Evolutionary conservation across 805 yeast genomes (phyloP), one percentile per base, ranked within the genome.

Genomic region (Starmerella scarabaei): DNA sequence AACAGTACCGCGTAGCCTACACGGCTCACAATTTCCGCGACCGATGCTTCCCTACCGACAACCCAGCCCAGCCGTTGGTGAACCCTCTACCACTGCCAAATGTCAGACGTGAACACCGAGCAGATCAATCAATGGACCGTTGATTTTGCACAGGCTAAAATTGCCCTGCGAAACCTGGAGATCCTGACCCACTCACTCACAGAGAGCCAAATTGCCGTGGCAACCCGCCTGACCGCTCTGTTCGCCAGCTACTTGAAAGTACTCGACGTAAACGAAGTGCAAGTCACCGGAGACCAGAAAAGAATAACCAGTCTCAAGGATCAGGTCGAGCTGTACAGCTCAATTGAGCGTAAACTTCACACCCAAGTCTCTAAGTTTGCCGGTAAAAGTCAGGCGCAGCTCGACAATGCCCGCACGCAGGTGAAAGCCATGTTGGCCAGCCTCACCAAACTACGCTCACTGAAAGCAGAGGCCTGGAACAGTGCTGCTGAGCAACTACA

Each of bases 341-440:
- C 30, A 3, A 23, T 36, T 3, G 44, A 35, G 31, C 35, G 20
- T 1, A 31, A 28, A 12, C 19, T 44, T 28, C 36, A 31, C 28
- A 26, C 31, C 2, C 21, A 36, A 5, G 34, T 41, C 5, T 17
- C 47, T 16, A 29, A 23, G 30, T 40, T 41, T 31, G 16, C 29
- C 3, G 69, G 41, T 55, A 64, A n/a, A 23, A 37, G 42, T 21
- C 32, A 40, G 27, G 37, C 41, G 14, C 52, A 49, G 37, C 32
- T 49, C 21, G 37, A 35, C 28, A 20, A 36, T 7, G 44, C 44
- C 8, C 36, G 48, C 11, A 18, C 33, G 20, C 46, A 47, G 33
- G 44, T 47, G 18, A 29, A 33, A 2, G 11, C 23, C 5, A 30
- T 49, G 31, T 36, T 21, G 28, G 27, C 31, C 15, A 21, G 34